A percentile compares a stretch with the other conserved stretches of the same genome.
Conservation (phyloP, 2,329 filamentous ascomycete genomes). For the Calonectria leucothoes region DNA sequence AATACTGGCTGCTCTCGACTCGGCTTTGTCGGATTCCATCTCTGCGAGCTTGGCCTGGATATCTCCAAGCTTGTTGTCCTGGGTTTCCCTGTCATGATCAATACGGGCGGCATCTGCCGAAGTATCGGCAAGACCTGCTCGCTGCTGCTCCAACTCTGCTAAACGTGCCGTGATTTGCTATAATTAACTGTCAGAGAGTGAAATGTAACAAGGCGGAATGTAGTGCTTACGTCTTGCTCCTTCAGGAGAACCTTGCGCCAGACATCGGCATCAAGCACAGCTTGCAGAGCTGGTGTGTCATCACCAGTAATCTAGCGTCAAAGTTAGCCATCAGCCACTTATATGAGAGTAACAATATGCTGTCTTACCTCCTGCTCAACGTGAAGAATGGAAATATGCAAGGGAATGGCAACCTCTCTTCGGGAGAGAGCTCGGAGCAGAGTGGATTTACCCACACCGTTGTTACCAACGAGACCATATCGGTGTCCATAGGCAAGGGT, state of each 20-base stretch:
- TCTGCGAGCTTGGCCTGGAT: conserved; percentile 92
- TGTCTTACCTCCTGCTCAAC: conserved; percentile 90
- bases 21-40: conserved; percentile 99
- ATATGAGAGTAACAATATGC: fast-evolving
- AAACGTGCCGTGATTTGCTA: conserved; percentile 83
- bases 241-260: conserved; percentile 96
- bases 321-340: conserved; percentile 22
- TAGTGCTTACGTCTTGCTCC: conserved; percentile 79
- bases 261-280: conserved; percentile 95
- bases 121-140: conserved; percentile 87
- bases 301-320: conserved; percentile 84
- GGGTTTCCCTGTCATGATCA: conserved; percentile 87
- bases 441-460: conserved; percentile 99
- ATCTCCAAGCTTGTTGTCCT: conserved; percentile 91
- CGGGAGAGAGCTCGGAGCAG: conserved; percentile 89
- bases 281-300: conserved; percentile 93
- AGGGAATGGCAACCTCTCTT: conserved; percentile 93
- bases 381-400: conserved; percentile 98
- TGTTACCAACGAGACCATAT: conserved; percentile 98
- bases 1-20: conserved; percentile 94
- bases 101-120: conserved; percentile 88
- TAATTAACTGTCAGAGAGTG: conserved; percentile 44
- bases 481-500: conserved; percentile 92
- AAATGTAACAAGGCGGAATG: not conserved
- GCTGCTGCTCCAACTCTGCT: conserved; percentile 79